Evolutionary conservation across 768 basidiomycete genomes (phyloP).

Genomic region (Pulveroboletus sp.): DNA sequence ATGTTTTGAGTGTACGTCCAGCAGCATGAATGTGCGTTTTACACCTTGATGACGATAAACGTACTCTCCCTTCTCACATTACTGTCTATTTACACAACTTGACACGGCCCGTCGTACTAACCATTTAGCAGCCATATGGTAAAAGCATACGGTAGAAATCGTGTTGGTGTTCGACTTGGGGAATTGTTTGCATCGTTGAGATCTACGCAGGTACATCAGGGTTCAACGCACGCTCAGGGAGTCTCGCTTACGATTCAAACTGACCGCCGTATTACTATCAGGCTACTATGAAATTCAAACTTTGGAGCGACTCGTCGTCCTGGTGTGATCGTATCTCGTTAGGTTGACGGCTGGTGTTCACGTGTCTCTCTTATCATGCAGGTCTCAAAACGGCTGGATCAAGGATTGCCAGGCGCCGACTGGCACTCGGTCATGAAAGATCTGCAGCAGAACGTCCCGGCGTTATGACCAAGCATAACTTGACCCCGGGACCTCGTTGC

Average conservation of each 20-base stretch:
- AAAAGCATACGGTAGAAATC: slow-evolving; percentile 14
- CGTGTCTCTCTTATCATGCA: slow-evolving; percentile 17
- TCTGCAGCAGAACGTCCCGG: slow-evolving; percentile 23
- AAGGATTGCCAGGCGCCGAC: slow-evolving; percentile 27
- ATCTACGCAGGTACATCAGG: slow-evolving; percentile 19
- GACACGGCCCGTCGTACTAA: slow-evolving; percentile 31
- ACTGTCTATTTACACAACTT: slow-evolving; percentile 19
- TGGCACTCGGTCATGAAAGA: slow-evolving; percentile 36
- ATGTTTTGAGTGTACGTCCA: slow-evolving; percentile 28
- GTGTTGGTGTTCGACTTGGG: slow-evolving; percentile 16
- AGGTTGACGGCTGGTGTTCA: slow-evolving; percentile 20
- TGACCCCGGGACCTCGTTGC: slow-evolving; percentile 19
- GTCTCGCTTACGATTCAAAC: slow-evolving; percentile 7
- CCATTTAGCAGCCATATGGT: slow-evolving; percentile 20
- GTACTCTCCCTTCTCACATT: slow-evolving; percentile 5
- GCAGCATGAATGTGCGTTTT: slow-evolving; percentile 30
- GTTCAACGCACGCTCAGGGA: slow-evolving; percentile 20
- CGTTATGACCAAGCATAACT: slow-evolving; percentile 18
- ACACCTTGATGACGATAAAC: slow-evolving; percentile 7
- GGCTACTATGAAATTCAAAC: slow-evolving; percentile 37
- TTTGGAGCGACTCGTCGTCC: slow-evolving; percentile 28
- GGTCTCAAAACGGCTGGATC: slow-evolving; percentile 35
- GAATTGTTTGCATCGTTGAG: slow-evolving; percentile 30
- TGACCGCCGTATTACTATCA: slow-evolving; percentile 20
- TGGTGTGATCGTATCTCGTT: slow-evolving; percentile 24